Evolutionary conservation across 345 rosid genomes (phyloP).

Genomic region (Trapa bicornis): DNA sequence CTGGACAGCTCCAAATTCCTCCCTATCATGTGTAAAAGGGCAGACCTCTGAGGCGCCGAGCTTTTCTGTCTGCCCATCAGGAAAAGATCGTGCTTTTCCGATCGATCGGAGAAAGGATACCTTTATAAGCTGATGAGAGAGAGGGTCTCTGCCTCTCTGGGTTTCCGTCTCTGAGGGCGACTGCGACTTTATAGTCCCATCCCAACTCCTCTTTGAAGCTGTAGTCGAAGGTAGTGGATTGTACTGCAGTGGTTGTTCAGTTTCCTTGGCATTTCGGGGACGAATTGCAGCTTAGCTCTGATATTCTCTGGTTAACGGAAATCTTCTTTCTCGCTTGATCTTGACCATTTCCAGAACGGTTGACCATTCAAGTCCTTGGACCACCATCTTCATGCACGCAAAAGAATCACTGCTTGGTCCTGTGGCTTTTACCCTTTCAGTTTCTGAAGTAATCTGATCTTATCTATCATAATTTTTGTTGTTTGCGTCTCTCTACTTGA

Average conservation of each 20-base stretch:
- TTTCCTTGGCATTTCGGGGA: background rate
- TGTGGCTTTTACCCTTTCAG: background rate
- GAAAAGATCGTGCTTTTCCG: background rate
- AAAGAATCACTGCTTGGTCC: background rate
- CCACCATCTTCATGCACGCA: background rate
- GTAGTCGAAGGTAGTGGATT: background rate
- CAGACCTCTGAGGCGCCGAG: background rate
- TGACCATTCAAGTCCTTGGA: background rate
- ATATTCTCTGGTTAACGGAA: background rate
- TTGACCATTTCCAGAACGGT: too few species aligned
- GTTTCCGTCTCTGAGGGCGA: background rate
- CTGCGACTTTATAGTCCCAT: background rate
- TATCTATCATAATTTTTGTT: too few species aligned
- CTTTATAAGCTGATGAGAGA: background rate
- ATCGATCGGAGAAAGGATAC: background rate
- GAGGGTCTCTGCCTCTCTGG: constrained; percentile 1
- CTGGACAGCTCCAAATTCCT: background rate
- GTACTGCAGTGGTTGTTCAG: background rate
- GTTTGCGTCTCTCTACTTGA: too few species aligned
- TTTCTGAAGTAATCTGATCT: too few species aligned
- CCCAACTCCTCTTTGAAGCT: background rate
- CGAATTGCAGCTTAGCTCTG: background rate
- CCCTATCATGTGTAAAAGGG: background rate
- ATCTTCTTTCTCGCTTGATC: background rate
- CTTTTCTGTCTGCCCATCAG: background rate